Conservation (phyloP, 176 grass and related monocot species). For the Musa schizocarpa region DNA sequence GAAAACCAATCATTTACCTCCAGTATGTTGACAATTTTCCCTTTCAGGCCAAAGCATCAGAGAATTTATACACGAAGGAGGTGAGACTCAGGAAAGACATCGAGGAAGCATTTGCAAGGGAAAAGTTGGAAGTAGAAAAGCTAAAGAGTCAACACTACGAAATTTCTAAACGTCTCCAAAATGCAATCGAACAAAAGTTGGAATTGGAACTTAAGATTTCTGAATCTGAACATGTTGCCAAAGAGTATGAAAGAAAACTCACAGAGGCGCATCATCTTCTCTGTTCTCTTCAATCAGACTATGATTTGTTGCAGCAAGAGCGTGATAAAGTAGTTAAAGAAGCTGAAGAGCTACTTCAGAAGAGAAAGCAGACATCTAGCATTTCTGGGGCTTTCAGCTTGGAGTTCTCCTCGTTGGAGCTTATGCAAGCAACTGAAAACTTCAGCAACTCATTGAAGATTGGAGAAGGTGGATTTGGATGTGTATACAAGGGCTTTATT, state of each 20-base stretch:
- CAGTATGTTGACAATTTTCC: background rate
- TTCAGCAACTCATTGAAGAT: conserved; percentile 45
- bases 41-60: conserved; percentile 33
- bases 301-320: conserved; percentile 32
- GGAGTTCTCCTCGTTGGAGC: conserved; percentile 39
- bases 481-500: conserved; percentile 48
- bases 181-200: conserved; percentile 27
- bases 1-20: background rate
- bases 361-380: background rate
- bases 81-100: conserved; percentile 29
- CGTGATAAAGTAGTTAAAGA: conserved; percentile 28
- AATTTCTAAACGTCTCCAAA: conserved; percentile 25
- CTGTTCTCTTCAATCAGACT: conserved; percentile 30
- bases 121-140: conserved; percentile 36
- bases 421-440: conserved; percentile 36
- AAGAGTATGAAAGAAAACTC: conserved; percentile 37
- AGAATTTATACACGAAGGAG: conserved; percentile 39
- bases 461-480: conserved; percentile 34
- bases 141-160: conserved; percentile 27
- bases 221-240: conserved; percentile 26
- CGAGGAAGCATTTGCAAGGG: conserved; percentile 26
- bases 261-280: conserved; percentile 24
- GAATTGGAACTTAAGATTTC: conserved; percentile 26
- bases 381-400: conserved; percentile 21
- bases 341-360: conserved; percentile 21